Conservation (phyloP, 768 basidiomycete genomes). For the Hebeloma cylindrosporum region DNA sequence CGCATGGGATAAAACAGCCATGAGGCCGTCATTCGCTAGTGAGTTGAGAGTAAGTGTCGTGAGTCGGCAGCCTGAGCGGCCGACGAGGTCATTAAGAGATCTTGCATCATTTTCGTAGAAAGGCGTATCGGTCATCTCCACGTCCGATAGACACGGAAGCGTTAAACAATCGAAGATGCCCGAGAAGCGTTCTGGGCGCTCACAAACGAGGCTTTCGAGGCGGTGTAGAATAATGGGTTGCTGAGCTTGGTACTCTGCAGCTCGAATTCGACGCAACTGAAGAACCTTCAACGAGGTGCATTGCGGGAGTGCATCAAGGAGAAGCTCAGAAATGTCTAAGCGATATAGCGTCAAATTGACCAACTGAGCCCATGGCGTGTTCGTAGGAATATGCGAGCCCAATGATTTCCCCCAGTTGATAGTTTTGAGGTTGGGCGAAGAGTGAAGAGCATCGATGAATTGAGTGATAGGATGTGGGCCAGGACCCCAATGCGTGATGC, state of each 20-base stretch:
- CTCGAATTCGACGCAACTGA: conserved; percentile 3
- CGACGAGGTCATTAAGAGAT: conserved; percentile 3
- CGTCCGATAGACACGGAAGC: conserved; percentile 7
- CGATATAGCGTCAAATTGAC: conserved; percentile 10
- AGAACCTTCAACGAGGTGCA: conserved; percentile 8
- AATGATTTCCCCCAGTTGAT: conserved; percentile 16
- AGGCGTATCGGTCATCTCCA: conserved; percentile 2
- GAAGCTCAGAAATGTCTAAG: conserved; percentile 2
- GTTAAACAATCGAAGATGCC: conserved; percentile 9
- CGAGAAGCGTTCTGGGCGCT: not conserved
- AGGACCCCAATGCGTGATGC: conserved; percentile 5
- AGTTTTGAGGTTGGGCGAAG: conserved; percentile 7
- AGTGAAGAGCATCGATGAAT: conserved; percentile 8
- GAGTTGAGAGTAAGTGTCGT: not conserved
- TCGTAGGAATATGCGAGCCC: not conserved
- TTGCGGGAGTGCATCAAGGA: conserved; percentile 1
- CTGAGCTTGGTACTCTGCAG: not conserved
- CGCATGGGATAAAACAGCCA: too few species aligned
- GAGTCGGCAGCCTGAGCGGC: conserved; percentile 5
- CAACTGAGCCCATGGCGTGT: conserved; percentile 11
- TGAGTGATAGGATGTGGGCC: not conserved
- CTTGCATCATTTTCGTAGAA: not conserved
- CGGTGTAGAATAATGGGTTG: conserved; percentile 1
- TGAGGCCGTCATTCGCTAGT: too few species aligned
- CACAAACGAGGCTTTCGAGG: conserved; percentile 9